phyloP scores from a whole-genome alignment of 495 filamentous ascomycete genomes.

The Xeromyces bisporus region DNA sequence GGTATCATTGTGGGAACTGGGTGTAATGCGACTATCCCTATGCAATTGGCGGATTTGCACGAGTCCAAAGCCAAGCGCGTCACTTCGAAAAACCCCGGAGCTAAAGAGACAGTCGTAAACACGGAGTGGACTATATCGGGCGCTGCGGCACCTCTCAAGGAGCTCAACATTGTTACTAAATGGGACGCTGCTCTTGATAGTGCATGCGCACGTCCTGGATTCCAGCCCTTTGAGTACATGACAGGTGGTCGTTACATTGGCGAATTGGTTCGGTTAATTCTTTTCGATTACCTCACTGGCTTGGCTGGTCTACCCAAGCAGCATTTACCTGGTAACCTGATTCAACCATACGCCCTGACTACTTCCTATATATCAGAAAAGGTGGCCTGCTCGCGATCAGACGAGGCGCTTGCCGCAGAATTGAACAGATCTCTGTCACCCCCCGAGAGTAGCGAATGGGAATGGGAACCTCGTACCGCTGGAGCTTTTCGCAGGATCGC shows the following conservation, averaged over 20 bases:
- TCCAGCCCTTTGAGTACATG: conserved; percentile 82
- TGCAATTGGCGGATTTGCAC: conserved; percentile 46
- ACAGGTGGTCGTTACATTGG: conserved; percentile 70
- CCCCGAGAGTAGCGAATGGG: conserved; percentile 27
- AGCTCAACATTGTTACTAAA: conserved; percentile 44
- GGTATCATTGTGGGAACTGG: conserved; percentile 73
- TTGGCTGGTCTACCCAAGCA: conserved; percentile 18
- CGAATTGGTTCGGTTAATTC: conserved; percentile 58
- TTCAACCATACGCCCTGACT: conserved; percentile 44
- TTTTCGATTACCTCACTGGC: conserved; percentile 45
- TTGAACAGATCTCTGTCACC: conserved; percentile 37
- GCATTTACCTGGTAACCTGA: conserved; percentile 38
- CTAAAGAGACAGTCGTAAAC: conserved; percentile 55
- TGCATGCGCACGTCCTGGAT: conserved; percentile 54
- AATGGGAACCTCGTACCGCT: conserved; percentile 42
- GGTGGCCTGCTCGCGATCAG: conserved; percentile 31
- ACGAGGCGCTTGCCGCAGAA: conserved; percentile 31
- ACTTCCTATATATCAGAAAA: conserved; percentile 55
- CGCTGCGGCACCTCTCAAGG: conserved; percentile 44
- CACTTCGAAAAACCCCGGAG: conserved; percentile 21
- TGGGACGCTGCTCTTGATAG: conserved; percentile 55
- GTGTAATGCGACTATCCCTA: conserved; percentile 65
- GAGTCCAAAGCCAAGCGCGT: conserved; percentile 38
- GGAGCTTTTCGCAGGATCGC: conserved; percentile 42
- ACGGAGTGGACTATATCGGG: conserved; percentile 79